phyloP scores from a whole-genome alignment of 139 green algal genomes.

The Raphidocelis subcapitata region DNA sequence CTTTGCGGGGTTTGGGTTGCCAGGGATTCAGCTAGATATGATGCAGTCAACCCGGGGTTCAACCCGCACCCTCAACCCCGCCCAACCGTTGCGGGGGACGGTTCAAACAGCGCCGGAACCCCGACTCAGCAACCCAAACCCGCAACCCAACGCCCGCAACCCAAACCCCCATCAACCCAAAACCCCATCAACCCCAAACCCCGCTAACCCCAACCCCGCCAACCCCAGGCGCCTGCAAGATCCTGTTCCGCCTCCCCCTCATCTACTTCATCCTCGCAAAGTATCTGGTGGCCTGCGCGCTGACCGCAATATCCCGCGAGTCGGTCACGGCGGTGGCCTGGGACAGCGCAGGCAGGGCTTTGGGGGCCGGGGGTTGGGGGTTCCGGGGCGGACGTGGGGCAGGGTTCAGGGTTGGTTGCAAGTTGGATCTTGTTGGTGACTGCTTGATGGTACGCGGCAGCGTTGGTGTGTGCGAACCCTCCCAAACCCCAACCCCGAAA shows the following conservation, averaged over 20 bases:
- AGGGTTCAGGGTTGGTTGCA: no score
- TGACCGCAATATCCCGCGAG: constrained; percentile 36
- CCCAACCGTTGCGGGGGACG: no score
- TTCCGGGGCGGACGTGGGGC: neutral
- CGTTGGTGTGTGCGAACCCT: no score
- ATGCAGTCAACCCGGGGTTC: neutral
- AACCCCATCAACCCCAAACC: no score
- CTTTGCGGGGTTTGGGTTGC: neutral
- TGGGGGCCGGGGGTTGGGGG: neutral
- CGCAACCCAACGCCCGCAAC: no score
- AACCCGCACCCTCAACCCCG: no score
- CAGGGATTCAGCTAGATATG: neutral
- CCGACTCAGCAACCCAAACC: no score
- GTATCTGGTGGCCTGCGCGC: constrained; percentile 34
- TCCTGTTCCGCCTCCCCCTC: constrained; percentile 42
- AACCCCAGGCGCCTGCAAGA: constrained; percentile 41
- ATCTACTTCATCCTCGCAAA: constrained; percentile 56
- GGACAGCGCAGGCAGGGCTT: constrained; percentile 35
- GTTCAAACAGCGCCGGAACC: no score
- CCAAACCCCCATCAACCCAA: no score
- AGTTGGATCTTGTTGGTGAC: no score
- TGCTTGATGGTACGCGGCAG: no score
- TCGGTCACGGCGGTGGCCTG: constrained; percentile 45
- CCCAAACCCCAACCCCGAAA: neutral
- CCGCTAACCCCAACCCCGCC: neutral